Conservation (phyloP, 2,329 filamentous ascomycete species). For the Trichophyton mentagrophytes region DNA sequence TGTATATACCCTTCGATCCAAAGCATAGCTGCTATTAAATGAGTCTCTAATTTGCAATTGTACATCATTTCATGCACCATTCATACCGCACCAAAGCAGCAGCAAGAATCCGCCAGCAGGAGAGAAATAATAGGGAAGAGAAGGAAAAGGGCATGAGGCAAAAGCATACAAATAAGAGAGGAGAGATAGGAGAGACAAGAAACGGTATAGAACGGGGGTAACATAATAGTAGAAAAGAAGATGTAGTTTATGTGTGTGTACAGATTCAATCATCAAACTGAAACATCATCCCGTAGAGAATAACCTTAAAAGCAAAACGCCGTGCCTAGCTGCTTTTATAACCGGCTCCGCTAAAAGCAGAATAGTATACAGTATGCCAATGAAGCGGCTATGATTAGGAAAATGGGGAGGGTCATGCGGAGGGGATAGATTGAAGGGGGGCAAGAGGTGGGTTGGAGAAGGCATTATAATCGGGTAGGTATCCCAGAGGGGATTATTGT, state of each 20-base stretch:
- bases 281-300: conserved; percentile 3
- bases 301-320: conserved; percentile 7
- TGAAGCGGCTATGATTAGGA: neutral
- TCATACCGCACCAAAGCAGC: neutral
- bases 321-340: conserved; percentile 9
- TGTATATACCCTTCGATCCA: neutral
- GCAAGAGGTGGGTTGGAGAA: neutral
- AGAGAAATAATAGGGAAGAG: neutral
- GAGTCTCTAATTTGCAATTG: neutral
- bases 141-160: neutral
- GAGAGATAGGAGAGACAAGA: conserved; percentile 20
- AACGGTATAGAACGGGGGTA: neutral
- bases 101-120: neutral
- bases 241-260: conserved; percentile 3
- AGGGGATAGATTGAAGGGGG: neutral
- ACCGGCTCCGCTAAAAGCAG: conserved; percentile 4
- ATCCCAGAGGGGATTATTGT: neutral
- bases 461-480: neutral
- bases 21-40: neutral
- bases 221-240: neutral
- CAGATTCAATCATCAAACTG: neutral
- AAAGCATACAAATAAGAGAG: conserved; percentile 26
- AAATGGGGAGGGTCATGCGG: neutral
- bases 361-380: conserved; percentile 9
- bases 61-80: neutral